These are phyloP conservation scores for Proliferodiscus dingleyae DNA, from an alignment of 2,329 filamentous ascomycete genomes.

Conservation along the genomic window DNA sequence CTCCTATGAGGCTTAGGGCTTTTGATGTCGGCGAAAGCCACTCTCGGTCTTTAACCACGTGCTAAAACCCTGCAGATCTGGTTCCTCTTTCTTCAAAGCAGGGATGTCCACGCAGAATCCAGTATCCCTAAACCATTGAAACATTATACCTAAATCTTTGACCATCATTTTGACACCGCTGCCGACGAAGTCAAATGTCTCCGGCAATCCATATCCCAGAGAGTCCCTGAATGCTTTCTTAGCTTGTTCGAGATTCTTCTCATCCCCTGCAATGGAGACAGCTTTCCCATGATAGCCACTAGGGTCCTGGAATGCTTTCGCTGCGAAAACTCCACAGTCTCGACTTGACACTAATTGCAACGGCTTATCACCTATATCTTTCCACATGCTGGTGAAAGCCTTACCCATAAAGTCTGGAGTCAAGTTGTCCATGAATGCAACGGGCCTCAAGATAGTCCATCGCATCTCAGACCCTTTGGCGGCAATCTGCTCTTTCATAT, in stretches of 20 bases:
- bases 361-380: slow-evolving; percentile 36
- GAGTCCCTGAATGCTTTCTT: slow-evolving; percentile 31
- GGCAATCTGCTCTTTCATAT: slow-evolving; percentile 42
- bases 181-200: slow-evolving; percentile 30
- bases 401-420: slow-evolving; percentile 20
- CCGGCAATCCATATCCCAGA: slow-evolving; percentile 29
- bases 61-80: slow-evolving; percentile 16
- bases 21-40: slow-evolving; percentile 4
- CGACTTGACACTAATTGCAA: slow-evolving; percentile 34
- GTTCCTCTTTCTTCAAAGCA: slow-evolving; percentile 14
- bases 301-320: slow-evolving; percentile 33
- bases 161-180: slow-evolving; percentile 26
- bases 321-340: slow-evolving; percentile 39
- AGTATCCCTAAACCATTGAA: slow-evolving; percentile 34
- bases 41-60: slow-evolving; percentile 19
- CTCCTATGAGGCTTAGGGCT: not conserved
- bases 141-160: slow-evolving; percentile 35
- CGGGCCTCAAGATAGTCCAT: slow-evolving; percentile 52
- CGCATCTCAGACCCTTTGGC: slow-evolving; percentile 39
- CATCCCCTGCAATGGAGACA: slow-evolving; percentile 39
- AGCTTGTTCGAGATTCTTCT: slow-evolving; percentile 33
- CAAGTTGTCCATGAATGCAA: slow-evolving; percentile 50
- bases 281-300: slow-evolving; percentile 30
- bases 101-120: slow-evolving; percentile 35
- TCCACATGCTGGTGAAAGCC: slow-evolving; percentile 18